Evolutionary conservation across 2,329 filamentous ascomycete species (phyloP), one percentile per base, ranked within the genome.

Genomic region (Bipolaris victoriae): DNA sequence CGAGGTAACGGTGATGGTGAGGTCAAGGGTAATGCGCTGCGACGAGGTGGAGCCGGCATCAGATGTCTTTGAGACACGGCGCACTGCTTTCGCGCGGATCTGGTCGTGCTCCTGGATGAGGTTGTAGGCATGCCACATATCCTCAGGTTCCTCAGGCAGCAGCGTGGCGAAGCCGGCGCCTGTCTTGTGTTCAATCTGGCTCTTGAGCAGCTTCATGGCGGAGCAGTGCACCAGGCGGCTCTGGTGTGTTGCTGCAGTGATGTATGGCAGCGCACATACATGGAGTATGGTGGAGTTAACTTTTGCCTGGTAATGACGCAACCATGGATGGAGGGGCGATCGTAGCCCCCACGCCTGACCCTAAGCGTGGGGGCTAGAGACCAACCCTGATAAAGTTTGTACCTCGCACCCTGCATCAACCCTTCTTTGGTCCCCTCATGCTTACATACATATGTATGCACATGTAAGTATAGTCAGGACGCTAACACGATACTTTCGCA

Each of bases 91-190:
- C 57, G 88, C 88, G 63, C 84, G 85, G 36, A 91, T 81, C 48
- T 85, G 79, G 67, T 91, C 89, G 60, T 78, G 79, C 5, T 86
- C 83, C 53, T 86, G 84, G 69, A 91, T 89, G 39, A 91, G 82
- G 75, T 91, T 91, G 80, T 88, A 90, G 62, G 86, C 85, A 71
- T 90, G 88, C 89, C 89, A 91, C 88, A 91, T 91, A 67, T 91
- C 89, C 77, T 91, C 89, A 49, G 88, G 86, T 73, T 90, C 88
- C 75, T 90, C 88, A 2, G 89, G 89, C 58, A 86, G 82, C 52
- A 91, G 79, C 5, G 86, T 89, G 52, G 88, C 86, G 31, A 79
- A 70, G 26, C 89, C 89, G 1, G 85, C 85, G 76, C 87, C 87
- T 75, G 88, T 83, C 57, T 84, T 84, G 67, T 71, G 64, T 56